These are phyloP conservation scores for Yamadazyma sp. DNA, from an alignment of 805 yeast genomes.

Conservation along the genomic window DNA sequence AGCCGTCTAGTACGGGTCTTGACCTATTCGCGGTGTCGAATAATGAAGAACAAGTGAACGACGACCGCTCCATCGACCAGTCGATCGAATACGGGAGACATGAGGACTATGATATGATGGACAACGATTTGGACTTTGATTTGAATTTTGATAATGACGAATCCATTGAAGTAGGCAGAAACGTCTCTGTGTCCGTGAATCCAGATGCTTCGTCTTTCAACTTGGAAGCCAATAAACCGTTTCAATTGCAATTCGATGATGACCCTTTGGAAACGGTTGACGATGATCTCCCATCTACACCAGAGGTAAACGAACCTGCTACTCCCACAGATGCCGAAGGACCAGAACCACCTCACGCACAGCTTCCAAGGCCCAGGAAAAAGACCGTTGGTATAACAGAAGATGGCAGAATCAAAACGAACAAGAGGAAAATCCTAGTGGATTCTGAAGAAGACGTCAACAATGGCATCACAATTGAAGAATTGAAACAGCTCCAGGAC, in stretches of 20 bases:
- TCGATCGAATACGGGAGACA: slow-evolving; percentile 69
- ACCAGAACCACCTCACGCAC: slow-evolving; percentile 1
- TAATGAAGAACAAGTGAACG: too few relatives aligned
- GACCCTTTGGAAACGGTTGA: slow-evolving; percentile 39
- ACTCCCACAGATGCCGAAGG: slow-evolving; percentile 19
- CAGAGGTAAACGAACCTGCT: slow-evolving; percentile 20
- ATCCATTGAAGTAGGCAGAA: slow-evolving; percentile 59
- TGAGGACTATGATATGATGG: slow-evolving; percentile 34
- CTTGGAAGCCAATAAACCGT: slow-evolving; percentile 14
- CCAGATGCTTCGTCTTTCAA: slow-evolving; percentile 24
- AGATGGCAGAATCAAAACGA: slow-evolving; percentile 47
- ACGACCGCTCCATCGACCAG: too few relatives aligned
- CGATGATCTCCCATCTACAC: slow-evolving; percentile 13
- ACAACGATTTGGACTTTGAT: slow-evolving; percentile 54
- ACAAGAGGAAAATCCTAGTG: slow-evolving; percentile 44
- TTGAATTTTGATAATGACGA: slow-evolving; percentile 32
- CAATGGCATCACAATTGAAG: slow-evolving; percentile 40
- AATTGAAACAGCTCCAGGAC: slow-evolving; percentile 28
- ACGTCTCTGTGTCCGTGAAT: slow-evolving; percentile 22
- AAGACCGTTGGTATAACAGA: slow-evolving; percentile 36
- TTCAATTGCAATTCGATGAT: slow-evolving; percentile 38
- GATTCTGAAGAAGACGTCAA: slow-evolving; percentile 47
- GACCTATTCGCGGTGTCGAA: too few relatives aligned
- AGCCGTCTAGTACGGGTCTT: too few relatives aligned
- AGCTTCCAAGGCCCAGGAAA: slow-evolving; percentile 19